Percentiles rank a stretch among this genome's conserved stretches.
These are phyloP conservation scores for Handroanthus guayacan DNA, from an alignment of 257 asterid species.

Conservation along the genomic window DNA sequence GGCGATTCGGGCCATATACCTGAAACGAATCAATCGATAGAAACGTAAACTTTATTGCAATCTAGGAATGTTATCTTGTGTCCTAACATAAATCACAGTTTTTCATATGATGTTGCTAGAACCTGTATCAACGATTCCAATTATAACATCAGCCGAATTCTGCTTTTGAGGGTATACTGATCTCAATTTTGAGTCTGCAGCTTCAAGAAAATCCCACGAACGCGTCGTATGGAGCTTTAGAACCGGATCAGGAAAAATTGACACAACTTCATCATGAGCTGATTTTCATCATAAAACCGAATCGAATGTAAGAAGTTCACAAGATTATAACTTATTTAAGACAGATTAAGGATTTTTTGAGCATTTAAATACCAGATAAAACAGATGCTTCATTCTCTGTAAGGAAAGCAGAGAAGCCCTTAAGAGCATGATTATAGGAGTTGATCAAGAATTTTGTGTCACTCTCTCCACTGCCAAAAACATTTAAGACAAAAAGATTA, in stretches of 20 bases:
- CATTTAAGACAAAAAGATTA: neutral
- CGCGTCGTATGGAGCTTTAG: conserved; percentile 82
- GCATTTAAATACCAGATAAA: conserved; percentile 53
- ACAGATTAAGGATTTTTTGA: neutral
- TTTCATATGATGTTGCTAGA: neutral
- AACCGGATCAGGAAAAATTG: conserved; percentile 80
- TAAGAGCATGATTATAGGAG: conserved; percentile 64
- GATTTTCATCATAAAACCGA: neutral
- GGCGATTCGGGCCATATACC: conserved; percentile 93
- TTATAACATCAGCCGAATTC: conserved; percentile 57
- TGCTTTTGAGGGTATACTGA: conserved; percentile 42
- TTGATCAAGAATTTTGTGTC: conserved; percentile 46
- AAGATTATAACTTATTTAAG: no score
- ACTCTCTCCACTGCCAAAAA: conserved; percentile 54
- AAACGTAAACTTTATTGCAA: neutral
- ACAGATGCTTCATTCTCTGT: conserved; percentile 66
- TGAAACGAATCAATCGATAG: conserved; percentile 33
- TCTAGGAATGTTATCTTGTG: neutral
- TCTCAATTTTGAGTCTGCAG: conserved; percentile 39
- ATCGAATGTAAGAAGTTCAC: no score
- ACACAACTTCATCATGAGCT: conserved; percentile 65
- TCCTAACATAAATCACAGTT: neutral
- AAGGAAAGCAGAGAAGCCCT: conserved; percentile 76
- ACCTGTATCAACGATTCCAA: conserved; percentile 91
- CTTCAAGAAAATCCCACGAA: conserved; percentile 84